Percentiles rank a stretch among this genome's conserved stretches.
Evolutionary conservation across 2,329 filamentous ascomycete genomes (phyloP).

Genomic region (Neoascochyta sp.): DNA sequence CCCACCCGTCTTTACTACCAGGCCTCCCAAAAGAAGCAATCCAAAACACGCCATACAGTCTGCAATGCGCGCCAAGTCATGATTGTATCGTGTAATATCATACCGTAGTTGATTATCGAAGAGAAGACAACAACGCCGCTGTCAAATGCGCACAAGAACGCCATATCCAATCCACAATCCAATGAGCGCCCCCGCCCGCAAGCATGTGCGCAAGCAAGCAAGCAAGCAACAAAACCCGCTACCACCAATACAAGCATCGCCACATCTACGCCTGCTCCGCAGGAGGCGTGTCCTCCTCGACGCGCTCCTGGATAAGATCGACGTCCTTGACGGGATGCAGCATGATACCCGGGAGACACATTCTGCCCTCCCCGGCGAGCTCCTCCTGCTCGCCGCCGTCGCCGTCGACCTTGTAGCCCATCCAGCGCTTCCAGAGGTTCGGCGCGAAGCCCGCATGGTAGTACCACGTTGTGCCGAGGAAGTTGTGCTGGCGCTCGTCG

Average conservation of each 20-base stretch:
- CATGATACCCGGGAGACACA: slow-evolving; percentile 49
- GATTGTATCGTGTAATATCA: no score
- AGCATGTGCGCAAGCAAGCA: no score
- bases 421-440: slow-evolving; percentile 55
- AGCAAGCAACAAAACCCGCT: background rate
- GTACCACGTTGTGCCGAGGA: slow-evolving; percentile 53
- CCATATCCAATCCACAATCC: slow-evolving; percentile 1
- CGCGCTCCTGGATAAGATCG: slow-evolving; percentile 45
- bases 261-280: slow-evolving; percentile 3
- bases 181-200: no score
- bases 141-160: no score
- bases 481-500: slow-evolving; percentile 53
- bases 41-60: no score
- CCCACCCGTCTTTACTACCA: no score
- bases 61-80: no score
- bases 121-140: no score
- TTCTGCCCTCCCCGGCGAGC: slow-evolving; percentile 44
- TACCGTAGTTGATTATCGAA: no score
- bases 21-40: no score
- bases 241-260: background rate
- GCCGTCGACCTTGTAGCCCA: slow-evolving; percentile 52
- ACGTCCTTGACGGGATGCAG: slow-evolving; percentile 52
- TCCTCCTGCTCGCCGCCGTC: slow-evolving; percentile 48
- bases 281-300: slow-evolving; percentile 7
- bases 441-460: slow-evolving; percentile 52